Percentiles rank a stretch among this genome's conserved stretches.
Conservation (phyloP, 2,329 filamentous ascomycete species). For the Clarireedia hainanense region DNA sequence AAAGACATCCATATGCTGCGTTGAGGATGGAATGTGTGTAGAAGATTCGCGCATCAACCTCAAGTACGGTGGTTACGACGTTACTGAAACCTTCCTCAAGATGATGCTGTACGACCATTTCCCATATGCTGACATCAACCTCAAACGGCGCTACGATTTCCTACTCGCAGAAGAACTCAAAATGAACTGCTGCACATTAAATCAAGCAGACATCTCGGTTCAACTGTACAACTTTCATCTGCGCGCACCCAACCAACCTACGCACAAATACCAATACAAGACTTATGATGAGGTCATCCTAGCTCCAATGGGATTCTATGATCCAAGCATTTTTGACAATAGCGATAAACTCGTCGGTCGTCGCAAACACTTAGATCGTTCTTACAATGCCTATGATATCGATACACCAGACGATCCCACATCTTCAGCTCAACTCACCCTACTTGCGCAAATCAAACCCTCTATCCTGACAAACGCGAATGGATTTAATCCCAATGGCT, state of each 20-base stretch:
- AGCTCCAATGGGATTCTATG: slow-evolving; percentile 92
- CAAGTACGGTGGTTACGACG: slow-evolving; percentile 86
- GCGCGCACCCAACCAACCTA: slow-evolving; percentile 78
- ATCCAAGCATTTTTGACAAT: slow-evolving; percentile 80
- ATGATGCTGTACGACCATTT: slow-evolving; percentile 98
- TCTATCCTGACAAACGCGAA: slow-evolving; percentile 41
- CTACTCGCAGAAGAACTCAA: slow-evolving; percentile 92
- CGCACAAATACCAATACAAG: slow-evolving; percentile 90
- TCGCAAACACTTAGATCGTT: slow-evolving; percentile 74
- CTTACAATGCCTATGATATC: slow-evolving; percentile 88
- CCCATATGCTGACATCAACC: slow-evolving; percentile 89
- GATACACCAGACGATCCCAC: slow-evolving; percentile 80
- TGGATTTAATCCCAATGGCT: slow-evolving; percentile 32
- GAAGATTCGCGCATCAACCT: slow-evolving; percentile 93
- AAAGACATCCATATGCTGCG: slow-evolving; percentile 94
- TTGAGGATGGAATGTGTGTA: slow-evolving; percentile 90
- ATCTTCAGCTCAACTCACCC: slow-evolving; percentile 72
- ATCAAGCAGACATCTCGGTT: slow-evolving; percentile 81
- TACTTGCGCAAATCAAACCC: slow-evolving; percentile 52
- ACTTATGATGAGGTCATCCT: slow-evolving; percentile 93
- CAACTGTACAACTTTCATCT: slow-evolving; percentile 87
- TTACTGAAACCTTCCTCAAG: slow-evolving; percentile 90
- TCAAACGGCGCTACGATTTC: slow-evolving; percentile 84
- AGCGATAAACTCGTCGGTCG: slow-evolving; percentile 70
- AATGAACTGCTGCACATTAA: slow-evolving; percentile 85